Percentiles rank a stretch among this genome's conserved stretches.
phyloP scores from a whole-genome alignment of 2,329 filamentous ascomycete genomes.

The Microthyrium microscopicum region DNA sequence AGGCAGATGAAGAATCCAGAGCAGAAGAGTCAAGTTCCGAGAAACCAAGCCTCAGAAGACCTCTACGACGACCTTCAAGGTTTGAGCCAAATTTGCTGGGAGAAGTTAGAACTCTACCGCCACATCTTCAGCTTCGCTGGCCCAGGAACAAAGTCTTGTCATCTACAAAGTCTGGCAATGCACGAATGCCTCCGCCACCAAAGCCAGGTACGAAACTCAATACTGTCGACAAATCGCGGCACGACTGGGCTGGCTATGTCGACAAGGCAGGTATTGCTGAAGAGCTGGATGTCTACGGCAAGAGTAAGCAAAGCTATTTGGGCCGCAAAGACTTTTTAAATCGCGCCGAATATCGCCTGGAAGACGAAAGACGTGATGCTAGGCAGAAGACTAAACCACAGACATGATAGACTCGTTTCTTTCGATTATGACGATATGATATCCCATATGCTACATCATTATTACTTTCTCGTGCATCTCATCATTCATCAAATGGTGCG shows the following conservation, averaged over 20 bases:
- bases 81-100: conserved; percentile 35
- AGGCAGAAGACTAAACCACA: conserved; percentile 4
- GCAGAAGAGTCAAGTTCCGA: conserved; percentile 3
- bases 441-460: too few species aligned
- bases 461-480: too few species aligned
- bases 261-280: conserved; percentile 43
- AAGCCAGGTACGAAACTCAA: conserved; percentile 39
- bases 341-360: conserved; percentile 37
- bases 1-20: conserved; percentile 8
- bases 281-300: conserved; percentile 43
- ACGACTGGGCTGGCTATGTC: conserved; percentile 50
- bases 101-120: conserved; percentile 27
- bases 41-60: conserved; percentile 19
- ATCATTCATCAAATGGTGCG: too few species aligned
- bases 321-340: conserved; percentile 46
- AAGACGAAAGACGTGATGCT: conserved; percentile 36
- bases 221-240: conserved; percentile 47
- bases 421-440: too few species aligned
- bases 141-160: conserved; percentile 15
- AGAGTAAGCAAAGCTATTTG: conserved; percentile 44
- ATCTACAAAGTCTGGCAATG: conserved; percentile 10
- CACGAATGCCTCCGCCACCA: conserved; percentile 5
- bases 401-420: too few species aligned
- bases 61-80: conserved; percentile 28
- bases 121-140: conserved; percentile 26